These are phyloP conservation scores for Aspergillus pseudotamarii DNA, from an alignment of 2,329 filamentous ascomycete species.

Conservation along the genomic window DNA sequence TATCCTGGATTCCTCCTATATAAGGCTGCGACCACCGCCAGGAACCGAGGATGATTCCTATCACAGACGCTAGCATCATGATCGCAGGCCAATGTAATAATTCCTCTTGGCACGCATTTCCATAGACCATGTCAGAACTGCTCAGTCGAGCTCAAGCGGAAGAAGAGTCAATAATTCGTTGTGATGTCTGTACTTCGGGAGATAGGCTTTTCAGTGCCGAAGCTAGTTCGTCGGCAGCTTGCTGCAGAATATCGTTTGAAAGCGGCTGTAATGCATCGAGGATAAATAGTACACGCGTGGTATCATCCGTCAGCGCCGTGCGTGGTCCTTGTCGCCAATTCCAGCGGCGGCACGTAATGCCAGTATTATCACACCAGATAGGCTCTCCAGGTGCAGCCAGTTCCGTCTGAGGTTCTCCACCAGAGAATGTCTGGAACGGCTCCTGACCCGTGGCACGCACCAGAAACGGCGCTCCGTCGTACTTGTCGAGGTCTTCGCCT, in stretches of 20 bases:
- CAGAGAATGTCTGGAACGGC: background rate
- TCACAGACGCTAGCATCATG: background rate
- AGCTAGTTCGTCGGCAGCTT: background rate
- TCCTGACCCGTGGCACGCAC: background rate
- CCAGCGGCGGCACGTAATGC: constrained; percentile 44
- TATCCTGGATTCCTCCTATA: no score
- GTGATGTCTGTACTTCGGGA: background rate
- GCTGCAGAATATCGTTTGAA: background rate
- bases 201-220: background rate
- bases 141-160: background rate
- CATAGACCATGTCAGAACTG: background rate
- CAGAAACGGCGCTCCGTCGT: constrained; percentile 26
- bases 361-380: constrained; percentile 43
- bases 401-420: constrained; percentile 2
- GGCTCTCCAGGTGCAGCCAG: constrained; percentile 36
- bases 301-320: constrained; percentile 39
- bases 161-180: background rate
- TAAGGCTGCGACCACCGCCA: no score
- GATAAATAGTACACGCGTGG: constrained; percentile 21
- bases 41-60: no score
- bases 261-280: background rate
- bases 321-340: constrained; percentile 45
- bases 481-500: constrained; percentile 44
- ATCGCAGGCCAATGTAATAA: background rate
- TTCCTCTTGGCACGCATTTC: background rate